Conservation (phyloP, 352 stramenopile genomes). For the Pythium aquatile region DNA sequence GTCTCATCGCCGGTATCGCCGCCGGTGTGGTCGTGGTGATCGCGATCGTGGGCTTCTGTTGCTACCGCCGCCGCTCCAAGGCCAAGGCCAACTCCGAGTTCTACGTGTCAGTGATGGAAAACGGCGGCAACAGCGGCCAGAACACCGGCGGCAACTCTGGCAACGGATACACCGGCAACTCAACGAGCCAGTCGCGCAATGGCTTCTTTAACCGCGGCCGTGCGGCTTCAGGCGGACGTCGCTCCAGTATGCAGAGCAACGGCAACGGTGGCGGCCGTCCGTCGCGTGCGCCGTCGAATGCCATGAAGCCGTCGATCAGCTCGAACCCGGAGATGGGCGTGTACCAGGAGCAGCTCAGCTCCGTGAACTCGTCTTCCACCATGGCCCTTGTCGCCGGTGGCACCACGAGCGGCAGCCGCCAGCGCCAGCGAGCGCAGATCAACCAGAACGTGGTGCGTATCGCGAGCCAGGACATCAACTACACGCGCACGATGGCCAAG, state of each 20-base stretch:
- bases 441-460: constrained; percentile 57
- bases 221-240: neutral
- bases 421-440: constrained; percentile 30
- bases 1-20: constrained; percentile 59
- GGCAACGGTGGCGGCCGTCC: constrained; percentile 7
- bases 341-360: constrained; percentile 27
- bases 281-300: neutral
- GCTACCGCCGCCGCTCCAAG: constrained; percentile 50
- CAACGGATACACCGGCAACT: neutral
- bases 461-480: constrained; percentile 66
- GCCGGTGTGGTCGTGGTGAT: constrained; percentile 49
- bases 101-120: constrained; percentile 30
- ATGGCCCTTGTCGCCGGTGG: neutral
- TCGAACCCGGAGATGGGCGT: constrained; percentile 32
- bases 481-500: constrained; percentile 76
- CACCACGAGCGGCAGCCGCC: constrained; percentile 14
- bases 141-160: constrained; percentile 8
- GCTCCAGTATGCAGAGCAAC: constrained; percentile 4
- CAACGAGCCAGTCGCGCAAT: constrained; percentile 18
- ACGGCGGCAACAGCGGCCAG: constrained; percentile 31
- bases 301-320: constrained; percentile 15
- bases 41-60: constrained; percentile 41
- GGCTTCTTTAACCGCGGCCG: constrained; percentile 22
- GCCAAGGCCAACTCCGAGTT: constrained; percentile 25
- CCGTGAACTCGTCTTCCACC: constrained; percentile 4